Conservation (phyloP, 441 rosid species). For the Aleurites moluccanus region DNA sequence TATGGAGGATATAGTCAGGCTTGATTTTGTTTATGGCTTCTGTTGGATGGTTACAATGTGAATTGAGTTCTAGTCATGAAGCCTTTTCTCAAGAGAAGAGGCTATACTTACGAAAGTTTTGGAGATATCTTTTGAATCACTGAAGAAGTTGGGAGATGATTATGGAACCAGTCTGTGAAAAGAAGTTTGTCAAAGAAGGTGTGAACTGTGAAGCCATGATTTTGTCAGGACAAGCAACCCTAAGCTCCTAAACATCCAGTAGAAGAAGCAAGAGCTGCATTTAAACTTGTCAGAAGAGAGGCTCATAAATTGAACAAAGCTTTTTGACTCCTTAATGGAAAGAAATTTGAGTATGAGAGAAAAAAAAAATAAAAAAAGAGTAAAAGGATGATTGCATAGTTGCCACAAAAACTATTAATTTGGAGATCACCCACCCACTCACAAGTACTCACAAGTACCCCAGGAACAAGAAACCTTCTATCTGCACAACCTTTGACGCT, state of each 20-base stretch:
- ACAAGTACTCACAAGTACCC: background rate
- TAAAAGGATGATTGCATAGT: background rate
- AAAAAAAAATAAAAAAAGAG: too few relatives aligned
- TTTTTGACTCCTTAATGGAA: background rate
- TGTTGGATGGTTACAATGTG: background rate
- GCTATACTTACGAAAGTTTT: background rate
- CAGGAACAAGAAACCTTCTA: background rate
- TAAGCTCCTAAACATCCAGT: too few relatives aligned
- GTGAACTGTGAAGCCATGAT: too few relatives aligned
- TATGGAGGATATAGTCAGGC: slow-evolving; percentile 77
- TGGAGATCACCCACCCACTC: background rate
- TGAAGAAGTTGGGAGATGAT: too few relatives aligned
- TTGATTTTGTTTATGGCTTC: background rate
- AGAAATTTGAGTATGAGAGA: background rate
- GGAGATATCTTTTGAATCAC: too few relatives aligned
- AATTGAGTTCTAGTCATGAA: background rate
- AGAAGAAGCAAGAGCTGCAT: too few relatives aligned
- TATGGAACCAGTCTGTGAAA: too few relatives aligned
- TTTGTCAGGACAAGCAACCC: too few relatives aligned
- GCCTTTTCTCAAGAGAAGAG: background rate
- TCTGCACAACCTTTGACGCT: background rate
- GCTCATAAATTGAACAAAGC: too few relatives aligned
- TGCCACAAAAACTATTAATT: background rate
- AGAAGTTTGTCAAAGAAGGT: too few relatives aligned
- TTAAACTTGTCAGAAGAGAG: too few relatives aligned